A percentile compares a stretch with the other conserved stretches of the same genome.
Conservation (phyloP, 2,329 filamentous ascomycete genomes). For the Sclerotinia spermophila region DNA sequence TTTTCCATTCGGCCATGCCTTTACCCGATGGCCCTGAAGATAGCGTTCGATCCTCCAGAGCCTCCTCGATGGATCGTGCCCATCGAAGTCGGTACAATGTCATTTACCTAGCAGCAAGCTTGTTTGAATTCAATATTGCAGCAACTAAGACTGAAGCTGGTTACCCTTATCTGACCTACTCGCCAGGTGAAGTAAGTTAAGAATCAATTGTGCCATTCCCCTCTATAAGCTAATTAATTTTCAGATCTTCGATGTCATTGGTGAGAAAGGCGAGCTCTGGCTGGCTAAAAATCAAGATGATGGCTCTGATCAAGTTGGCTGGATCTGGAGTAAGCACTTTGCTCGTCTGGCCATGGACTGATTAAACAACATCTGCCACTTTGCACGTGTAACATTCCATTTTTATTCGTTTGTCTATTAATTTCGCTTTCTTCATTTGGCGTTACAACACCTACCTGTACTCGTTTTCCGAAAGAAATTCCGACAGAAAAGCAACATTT, state of each 20-base stretch:
- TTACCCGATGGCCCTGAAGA: constrained; percentile 64
- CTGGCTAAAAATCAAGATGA: constrained; percentile 97
- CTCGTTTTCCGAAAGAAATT: not conserved
- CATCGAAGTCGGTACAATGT: constrained; percentile 61
- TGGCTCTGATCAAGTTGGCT: constrained; percentile 71
- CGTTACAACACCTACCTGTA: not conserved
- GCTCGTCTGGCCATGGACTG: constrained; percentile 50
- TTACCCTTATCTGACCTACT: constrained; percentile 93
- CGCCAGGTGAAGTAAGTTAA: constrained; percentile 73
- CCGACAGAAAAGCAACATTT: constrained; percentile 2
- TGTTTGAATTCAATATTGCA: constrained; percentile 97
- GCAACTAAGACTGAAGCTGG: constrained; percentile 88
- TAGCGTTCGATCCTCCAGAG: constrained; percentile 52
- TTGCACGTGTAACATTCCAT: not conserved
- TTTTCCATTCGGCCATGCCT: constrained; percentile 86
- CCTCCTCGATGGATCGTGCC: constrained; percentile 56
- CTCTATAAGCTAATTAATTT: constrained; percentile 13
- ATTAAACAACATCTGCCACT: constrained; percentile 25
- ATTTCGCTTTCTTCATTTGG: constrained; percentile 1
- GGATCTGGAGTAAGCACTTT: constrained; percentile 99
- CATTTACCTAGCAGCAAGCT: constrained; percentile 84
- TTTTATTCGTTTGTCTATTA: not conserved
- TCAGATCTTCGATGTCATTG: constrained; percentile 85
- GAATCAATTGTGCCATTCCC: not conserved
- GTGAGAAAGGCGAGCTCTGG: constrained; percentile 96